These are phyloP conservation scores for Aspergillus sp. DNA, from an alignment of 2,329 filamentous ascomycete genomes.

Conservation along the genomic window DNA sequence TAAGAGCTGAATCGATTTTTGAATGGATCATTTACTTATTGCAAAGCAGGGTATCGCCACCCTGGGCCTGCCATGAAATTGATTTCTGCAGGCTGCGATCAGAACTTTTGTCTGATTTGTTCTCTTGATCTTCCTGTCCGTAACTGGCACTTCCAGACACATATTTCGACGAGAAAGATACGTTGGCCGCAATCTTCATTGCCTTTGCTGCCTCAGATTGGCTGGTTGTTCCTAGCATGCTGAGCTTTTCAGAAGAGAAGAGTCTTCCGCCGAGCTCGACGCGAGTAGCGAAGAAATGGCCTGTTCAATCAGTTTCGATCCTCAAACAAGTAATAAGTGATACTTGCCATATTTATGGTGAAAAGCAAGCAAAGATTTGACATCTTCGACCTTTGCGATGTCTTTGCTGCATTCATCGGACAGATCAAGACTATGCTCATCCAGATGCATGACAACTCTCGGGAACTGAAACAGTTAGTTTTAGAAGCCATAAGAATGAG, in stretches of 20 bases:
- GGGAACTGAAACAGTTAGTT: conserved; percentile 1
- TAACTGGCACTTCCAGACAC: conserved; percentile 1
- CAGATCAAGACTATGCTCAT: conserved; percentile 3
- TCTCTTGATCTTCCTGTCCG: neutral
- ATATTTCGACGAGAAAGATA: conserved; percentile 2
- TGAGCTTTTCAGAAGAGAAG: conserved; percentile 2
- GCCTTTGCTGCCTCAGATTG: neutral
- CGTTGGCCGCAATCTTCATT: conserved; percentile 1
- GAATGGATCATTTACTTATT: conserved; percentile 6
- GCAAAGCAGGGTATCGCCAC: conserved; percentile 6
- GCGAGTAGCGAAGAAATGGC: conserved; percentile 5
- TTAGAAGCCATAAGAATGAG: neutral
- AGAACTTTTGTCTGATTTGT: neutral
- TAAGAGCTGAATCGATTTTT: too few species aligned
- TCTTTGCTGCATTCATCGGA: conserved; percentile 4
- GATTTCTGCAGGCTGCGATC: neutral
- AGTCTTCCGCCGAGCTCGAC: conserved; percentile 5
- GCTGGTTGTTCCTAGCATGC: neutral
- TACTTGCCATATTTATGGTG: conserved; percentile 4
- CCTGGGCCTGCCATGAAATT: conserved; percentile 5
- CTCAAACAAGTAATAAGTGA: too few species aligned
- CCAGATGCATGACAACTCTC: conserved; percentile 2
- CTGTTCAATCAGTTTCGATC: too few species aligned
- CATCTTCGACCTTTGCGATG: neutral
- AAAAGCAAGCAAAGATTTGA: neutral